Percentiles rank a stretch among this genome's conserved stretches.
These are phyloP conservation scores for Leptographium procerum DNA, from an alignment of 2,329 filamentous ascomycete species.

Conservation along the genomic window DNA sequence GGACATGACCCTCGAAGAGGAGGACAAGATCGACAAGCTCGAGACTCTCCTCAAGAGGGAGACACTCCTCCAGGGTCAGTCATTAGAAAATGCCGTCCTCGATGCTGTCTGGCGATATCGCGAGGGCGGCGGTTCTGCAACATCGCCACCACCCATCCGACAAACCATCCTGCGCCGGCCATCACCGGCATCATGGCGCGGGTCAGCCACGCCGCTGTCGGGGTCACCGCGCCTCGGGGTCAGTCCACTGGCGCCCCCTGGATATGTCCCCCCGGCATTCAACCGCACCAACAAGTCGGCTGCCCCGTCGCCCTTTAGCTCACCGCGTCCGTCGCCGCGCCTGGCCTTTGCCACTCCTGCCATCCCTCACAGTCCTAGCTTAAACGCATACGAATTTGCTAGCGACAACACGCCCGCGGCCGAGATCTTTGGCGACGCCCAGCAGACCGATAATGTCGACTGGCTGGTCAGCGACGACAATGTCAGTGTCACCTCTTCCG, in stretches of 20 bases:
- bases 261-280: slow-evolving; percentile 70
- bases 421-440: slow-evolving; percentile 76
- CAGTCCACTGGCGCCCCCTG: slow-evolving; percentile 73
- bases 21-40: slow-evolving; percentile 87
- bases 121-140: slow-evolving; percentile 49
- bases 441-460: slow-evolving; percentile 88
- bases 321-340: slow-evolving; percentile 82
- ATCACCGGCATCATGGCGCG: slow-evolving; percentile 89
- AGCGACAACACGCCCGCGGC: slow-evolving; percentile 69
- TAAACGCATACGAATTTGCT: slow-evolving; percentile 91
- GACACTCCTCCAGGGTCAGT: slow-evolving; percentile 61
- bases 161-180: slow-evolving; percentile 82
- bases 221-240: slow-evolving; percentile 74
- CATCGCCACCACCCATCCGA: slow-evolving; percentile 74
- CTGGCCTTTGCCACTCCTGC: slow-evolving; percentile 79
- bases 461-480: slow-evolving; percentile 90
- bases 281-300: slow-evolving; percentile 58
- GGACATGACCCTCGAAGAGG: slow-evolving; percentile 72
- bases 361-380: slow-evolving; percentile 85
- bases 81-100: slow-evolving; percentile 80
- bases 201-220: slow-evolving; percentile 66
- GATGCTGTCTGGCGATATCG: slow-evolving; percentile 83
- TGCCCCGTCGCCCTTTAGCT: slow-evolving; percentile 81
- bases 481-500: slow-evolving; percentile 67
- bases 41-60: slow-evolving; percentile 76